Evolutionary conservation across 352 stramenopile species (phyloP).

Genomic region (Phytophthora palmivora): DNA sequence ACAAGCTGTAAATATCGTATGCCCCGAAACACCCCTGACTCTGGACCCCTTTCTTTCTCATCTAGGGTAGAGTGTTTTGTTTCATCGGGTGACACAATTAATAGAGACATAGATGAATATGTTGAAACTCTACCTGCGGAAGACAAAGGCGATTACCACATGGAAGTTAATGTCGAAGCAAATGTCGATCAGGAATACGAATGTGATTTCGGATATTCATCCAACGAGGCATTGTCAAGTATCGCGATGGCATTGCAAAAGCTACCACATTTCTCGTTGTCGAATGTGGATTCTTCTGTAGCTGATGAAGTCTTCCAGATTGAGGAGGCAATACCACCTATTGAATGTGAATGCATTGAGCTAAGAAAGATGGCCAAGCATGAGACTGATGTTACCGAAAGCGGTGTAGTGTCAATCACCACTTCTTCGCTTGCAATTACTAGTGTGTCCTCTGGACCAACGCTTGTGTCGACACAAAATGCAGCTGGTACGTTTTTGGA

Average conservation of each 20-base stretch:
- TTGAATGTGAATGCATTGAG: neutral
- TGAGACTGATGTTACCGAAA: neutral
- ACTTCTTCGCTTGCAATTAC: neutral
- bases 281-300: neutral
- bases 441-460: neutral
- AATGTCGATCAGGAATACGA: conserved; percentile 19
- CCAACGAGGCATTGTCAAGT: conserved; percentile 36
- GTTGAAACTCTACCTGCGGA: neutral
- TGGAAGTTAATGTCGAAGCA: neutral
- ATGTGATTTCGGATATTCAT: conserved; percentile 48
- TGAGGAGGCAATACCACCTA: conserved; percentile 8
- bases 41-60: conserved; percentile 1
- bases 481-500: conserved; percentile 13
- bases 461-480: neutral
- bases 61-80: neutral
- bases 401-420: neutral
- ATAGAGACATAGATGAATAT: neutral
- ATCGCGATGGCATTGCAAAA: conserved; percentile 50
- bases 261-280: conserved; percentile 35
- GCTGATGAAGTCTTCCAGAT: conserved; percentile 10
- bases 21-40: neutral
- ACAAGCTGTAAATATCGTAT: neutral
- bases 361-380: neutral
- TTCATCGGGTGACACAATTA: neutral
- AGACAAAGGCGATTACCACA: neutral